phyloP scores from a whole-genome alignment of 1,284 basidiomycete species.

The Fistulinella cinereoalba region DNA sequence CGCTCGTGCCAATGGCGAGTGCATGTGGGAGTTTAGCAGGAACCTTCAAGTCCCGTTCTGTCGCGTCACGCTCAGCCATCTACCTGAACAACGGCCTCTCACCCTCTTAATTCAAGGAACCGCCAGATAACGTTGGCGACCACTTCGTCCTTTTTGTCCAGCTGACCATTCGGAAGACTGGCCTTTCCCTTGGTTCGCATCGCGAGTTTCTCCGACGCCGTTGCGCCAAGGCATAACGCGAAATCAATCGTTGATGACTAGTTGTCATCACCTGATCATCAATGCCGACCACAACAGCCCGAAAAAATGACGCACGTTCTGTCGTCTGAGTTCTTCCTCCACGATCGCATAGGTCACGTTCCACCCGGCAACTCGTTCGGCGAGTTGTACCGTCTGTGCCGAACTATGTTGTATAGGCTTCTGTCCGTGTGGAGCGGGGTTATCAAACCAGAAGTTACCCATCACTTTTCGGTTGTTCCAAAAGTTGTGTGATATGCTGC shows the following conservation, averaged over 20 bases:
- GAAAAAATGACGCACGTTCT: constrained; percentile 72
- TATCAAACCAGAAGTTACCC: constrained; percentile 78
- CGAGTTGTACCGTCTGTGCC: constrained; percentile 77
- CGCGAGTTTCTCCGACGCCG: constrained; percentile 75
- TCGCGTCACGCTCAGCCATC: constrained; percentile 11
- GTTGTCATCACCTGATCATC: constrained; percentile 7
- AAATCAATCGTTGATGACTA: constrained; percentile 98
- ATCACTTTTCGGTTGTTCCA: constrained; percentile 77
- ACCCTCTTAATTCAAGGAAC: constrained; percentile 95
- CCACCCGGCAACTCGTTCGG: constrained; percentile 91
- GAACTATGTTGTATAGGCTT: constrained; percentile 73
- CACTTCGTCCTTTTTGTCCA: constrained; percentile 98
- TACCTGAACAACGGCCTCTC: constrained; percentile 21
- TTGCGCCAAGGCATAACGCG: constrained; percentile 90
- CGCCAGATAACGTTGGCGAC: constrained; percentile 99
- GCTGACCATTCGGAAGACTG: constrained; percentile 41
- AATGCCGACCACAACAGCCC: constrained; percentile 4
- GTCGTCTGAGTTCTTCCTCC: constrained; percentile 92
- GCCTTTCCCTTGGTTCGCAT: constrained; percentile 67
- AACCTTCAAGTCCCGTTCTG: constrained; percentile 53
- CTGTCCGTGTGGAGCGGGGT: constrained; percentile 45
- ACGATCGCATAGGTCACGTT: constrained; percentile 84
- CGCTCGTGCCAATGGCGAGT: constrained; percentile 87
- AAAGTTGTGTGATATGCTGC: constrained; percentile 70
- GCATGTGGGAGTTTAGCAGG: constrained; percentile 83